These are phyloP conservation scores for Sedum album DNA, from an alignment of 164 flowering plant species.

Conservation along the genomic window DNA sequence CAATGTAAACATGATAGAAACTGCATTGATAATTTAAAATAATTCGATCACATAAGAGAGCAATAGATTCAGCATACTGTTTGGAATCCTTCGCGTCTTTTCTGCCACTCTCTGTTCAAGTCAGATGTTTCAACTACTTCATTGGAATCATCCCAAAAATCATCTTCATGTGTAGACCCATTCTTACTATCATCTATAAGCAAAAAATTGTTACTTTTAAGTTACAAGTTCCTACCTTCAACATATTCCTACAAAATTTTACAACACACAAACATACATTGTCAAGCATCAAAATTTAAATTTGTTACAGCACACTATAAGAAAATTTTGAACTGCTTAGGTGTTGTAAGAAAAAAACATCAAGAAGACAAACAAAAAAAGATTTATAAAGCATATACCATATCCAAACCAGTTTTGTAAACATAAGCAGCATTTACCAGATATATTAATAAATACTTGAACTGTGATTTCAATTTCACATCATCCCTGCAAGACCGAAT, in stretches of 20 bases:
- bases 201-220: constrained; percentile 25
- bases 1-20: neutral
- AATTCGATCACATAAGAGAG: neutral
- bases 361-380: no score
- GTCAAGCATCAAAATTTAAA: no score
- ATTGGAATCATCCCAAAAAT: constrained; percentile 24
- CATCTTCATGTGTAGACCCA: constrained; percentile 38
- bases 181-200: no score
- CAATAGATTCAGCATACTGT: constrained; percentile 31
- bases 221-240: neutral
- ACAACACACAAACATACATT: neutral
- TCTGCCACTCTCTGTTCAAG: constrained; percentile 64
- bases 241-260: neutral
- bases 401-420: no score
- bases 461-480: no score
- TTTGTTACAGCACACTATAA: no score
- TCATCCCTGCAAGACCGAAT: no score
- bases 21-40: neutral
- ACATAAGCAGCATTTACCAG: no score
- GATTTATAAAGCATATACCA: no score
- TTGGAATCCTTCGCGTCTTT: constrained; percentile 48
- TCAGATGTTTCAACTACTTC: constrained; percentile 31
- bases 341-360: no score
- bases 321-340: no score
- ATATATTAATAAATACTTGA: no score